phyloP scores from a whole-genome alignment of 1,284 basidiomycete species.

The Ustilago tritici region DNA sequence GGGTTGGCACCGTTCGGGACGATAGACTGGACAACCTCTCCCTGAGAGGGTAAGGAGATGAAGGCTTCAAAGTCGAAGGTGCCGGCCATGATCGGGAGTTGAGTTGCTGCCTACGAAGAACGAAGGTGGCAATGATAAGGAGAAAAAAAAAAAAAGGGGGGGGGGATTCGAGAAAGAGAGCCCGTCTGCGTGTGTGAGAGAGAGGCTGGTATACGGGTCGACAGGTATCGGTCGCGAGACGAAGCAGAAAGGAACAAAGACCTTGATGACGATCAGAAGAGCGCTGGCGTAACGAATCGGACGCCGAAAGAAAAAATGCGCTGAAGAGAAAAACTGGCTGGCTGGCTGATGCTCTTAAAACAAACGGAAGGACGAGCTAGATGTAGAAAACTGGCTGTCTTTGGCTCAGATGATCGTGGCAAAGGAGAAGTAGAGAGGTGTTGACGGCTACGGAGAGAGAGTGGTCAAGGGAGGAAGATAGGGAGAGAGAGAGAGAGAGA shows the following conservation, averaged over 20 bases:
- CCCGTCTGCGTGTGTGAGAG: background rate
- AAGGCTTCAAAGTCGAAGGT: slow-evolving; percentile 59
- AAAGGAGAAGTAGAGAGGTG: background rate
- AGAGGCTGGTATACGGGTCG: slow-evolving; percentile 21
- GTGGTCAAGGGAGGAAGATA: background rate
- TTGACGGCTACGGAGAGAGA: background rate
- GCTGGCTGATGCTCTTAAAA: background rate
- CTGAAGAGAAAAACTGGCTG: slow-evolving; percentile 12
- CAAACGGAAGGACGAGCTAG: slow-evolving; percentile 14
- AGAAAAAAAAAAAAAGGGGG: background rate
- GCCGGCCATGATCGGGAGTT: slow-evolving; percentile 40
- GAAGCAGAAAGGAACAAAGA: background rate
- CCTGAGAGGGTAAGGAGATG: slow-evolving; percentile 53
- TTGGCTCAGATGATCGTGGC: slow-evolving; percentile 32
- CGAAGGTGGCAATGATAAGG: slow-evolving; percentile 13
- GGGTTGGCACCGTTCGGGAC: slow-evolving; percentile 9
- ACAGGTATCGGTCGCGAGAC: slow-evolving; percentile 14
- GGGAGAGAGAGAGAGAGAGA: background rate
- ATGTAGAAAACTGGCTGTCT: background rate
- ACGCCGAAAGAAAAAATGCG: slow-evolving; percentile 26
- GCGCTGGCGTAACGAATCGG: slow-evolving; percentile 55
- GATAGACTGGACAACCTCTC: slow-evolving; percentile 20
- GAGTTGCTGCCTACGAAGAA: slow-evolving; percentile 11
- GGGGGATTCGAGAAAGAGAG: background rate
- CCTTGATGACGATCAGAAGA: slow-evolving; percentile 21